Evolutionary conservation across 1,284 basidiomycete genomes (phyloP), one percentile per base, ranked within the genome.

Genomic region (Papiliotrema flavescens): DNA sequence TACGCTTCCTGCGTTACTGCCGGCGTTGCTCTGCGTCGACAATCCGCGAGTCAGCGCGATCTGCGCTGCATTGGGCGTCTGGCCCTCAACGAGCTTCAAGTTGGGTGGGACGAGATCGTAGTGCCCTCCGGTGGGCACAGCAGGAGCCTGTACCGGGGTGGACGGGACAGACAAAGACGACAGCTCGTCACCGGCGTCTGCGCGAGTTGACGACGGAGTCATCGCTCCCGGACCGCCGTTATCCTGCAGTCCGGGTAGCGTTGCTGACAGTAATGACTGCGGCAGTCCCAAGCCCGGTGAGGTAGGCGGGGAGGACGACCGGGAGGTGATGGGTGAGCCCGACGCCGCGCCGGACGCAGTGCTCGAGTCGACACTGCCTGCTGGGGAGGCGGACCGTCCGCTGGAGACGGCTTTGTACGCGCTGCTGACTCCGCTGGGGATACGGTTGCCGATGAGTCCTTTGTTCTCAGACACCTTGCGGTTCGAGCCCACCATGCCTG

Each of bases 161-260:
- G 62, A 51, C 2, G 73, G 73, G 36, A 67, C 60, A 11, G 70
- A 71, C 8, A 66, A 39, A 32, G 70, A 65, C 6, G 58, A 55
- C 4, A 58, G 51, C 4, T 66, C 60, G 46, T 75, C 73, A 1
- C 73, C 71, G 2, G 66, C 64, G 42, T 75, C 71, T 1, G 73
- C 73, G 19, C 64, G 64, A 2, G 73, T 75, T 2, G 73, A 75
- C 7, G 67, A 70, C 5, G 73, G 73, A 0, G 73, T 74, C 60
- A 66, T 62, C 0, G 69, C 60, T 9, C 68, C 70, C 11, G 65
- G 55, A n/a, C 67, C 67, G 13, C 55, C 54, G 19, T 56, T 49
- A n/a, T 60, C 60, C 28, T 32, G 28, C 28, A 32, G 6, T 6
- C 28, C 28, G 2, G 71, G 71, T 1, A 71, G 59, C 1, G 69